These are phyloP conservation scores for Aspergillus awamori DNA, from an alignment of 2,329 filamentous ascomycete species.

Conservation along the genomic window DNA sequence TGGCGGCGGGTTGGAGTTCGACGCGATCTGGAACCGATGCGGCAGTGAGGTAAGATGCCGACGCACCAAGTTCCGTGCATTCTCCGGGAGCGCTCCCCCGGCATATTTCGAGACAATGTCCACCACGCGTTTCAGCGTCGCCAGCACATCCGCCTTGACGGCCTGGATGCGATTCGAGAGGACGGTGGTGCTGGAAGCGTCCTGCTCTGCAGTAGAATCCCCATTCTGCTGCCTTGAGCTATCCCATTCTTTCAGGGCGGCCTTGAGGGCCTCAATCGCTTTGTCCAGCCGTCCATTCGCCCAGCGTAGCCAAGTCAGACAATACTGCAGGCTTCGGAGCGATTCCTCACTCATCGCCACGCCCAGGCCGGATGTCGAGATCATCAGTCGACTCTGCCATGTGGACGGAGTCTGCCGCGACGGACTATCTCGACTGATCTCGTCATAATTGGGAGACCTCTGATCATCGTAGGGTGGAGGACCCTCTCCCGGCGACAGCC, in stretches of 20 bases:
- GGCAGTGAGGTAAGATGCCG: constrained; percentile 83
- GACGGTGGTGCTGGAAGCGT: constrained; percentile 26
- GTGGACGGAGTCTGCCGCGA: constrained; percentile 38
- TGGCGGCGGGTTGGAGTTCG: constrained; percentile 47
- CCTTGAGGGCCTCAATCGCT: constrained; percentile 72
- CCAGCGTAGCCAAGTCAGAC: constrained; percentile 75
- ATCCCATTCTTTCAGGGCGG: constrained; percentile 80
- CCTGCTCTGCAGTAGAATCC: constrained; percentile 24
- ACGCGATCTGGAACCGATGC: constrained; percentile 76
- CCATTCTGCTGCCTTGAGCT: constrained; percentile 41
- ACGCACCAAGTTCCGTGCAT: constrained; percentile 80
- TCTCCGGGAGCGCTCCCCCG: constrained; percentile 87
- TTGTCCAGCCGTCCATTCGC: constrained; percentile 80
- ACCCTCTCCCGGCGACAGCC: constrained; percentile 68
- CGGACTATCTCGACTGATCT: constrained; percentile 48
- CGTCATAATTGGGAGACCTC: constrained; percentile 74
- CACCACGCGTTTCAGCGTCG: constrained; percentile 78
- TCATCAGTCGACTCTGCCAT: constrained; percentile 83
- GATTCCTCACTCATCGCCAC: constrained; percentile 91
- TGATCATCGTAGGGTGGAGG: constrained; percentile 83
- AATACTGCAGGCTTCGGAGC: constrained; percentile 80
- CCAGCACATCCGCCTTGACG: constrained; percentile 71
- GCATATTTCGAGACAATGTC: constrained; percentile 86
- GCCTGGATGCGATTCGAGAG: constrained; percentile 62
- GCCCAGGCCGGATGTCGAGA: constrained; percentile 87